A percentile compares a stretch with the other conserved stretches of the same genome.
These are phyloP conservation scores for Wickerhamiella sergipiensis DNA, from an alignment of 805 yeast species.

Conservation along the genomic window DNA sequence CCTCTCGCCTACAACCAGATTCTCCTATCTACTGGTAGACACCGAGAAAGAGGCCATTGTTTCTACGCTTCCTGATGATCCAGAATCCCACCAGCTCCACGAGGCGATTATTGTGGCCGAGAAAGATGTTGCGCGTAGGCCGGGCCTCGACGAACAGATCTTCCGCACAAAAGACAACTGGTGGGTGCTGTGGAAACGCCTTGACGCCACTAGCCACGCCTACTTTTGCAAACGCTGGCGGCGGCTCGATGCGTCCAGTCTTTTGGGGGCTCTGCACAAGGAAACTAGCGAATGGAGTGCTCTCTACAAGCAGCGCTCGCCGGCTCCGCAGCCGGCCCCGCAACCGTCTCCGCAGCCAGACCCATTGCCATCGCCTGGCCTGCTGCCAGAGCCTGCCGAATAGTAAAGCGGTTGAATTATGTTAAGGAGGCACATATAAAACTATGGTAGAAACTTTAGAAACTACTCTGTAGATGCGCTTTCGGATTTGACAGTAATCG, in stretches of 20 bases:
- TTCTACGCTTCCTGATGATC: background rate
- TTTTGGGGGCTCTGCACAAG: constrained; percentile 1
- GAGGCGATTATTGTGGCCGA: background rate
- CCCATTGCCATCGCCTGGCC: too few species aligned
- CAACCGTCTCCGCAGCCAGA: too few species aligned
- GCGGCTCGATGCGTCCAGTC: background rate
- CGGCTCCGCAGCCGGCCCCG: too few species aligned
- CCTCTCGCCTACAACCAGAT: constrained; percentile 3
- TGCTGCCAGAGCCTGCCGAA: too few species aligned
- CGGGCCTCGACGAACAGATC: background rate
- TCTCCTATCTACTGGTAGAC: constrained; percentile 3
- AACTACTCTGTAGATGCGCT: background rate
- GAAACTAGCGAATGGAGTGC: constrained; percentile 2
- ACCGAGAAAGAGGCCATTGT: background rate
- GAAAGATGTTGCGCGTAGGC: background rate
- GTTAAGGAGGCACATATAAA: too few species aligned
- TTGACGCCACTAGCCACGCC: background rate
- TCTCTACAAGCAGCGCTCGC: background rate
- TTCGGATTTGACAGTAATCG: background rate
- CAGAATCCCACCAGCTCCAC: background rate
- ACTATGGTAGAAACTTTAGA: too few species aligned
- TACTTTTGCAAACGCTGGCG: constrained; percentile 3
- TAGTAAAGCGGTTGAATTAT: too few species aligned
- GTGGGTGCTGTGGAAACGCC: constrained; percentile 2
- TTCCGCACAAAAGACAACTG: constrained; percentile 3